Evolutionary conservation across 2,329 filamentous ascomycete genomes (phyloP).

Genomic region (Pyrenochaeta sp.): DNA sequence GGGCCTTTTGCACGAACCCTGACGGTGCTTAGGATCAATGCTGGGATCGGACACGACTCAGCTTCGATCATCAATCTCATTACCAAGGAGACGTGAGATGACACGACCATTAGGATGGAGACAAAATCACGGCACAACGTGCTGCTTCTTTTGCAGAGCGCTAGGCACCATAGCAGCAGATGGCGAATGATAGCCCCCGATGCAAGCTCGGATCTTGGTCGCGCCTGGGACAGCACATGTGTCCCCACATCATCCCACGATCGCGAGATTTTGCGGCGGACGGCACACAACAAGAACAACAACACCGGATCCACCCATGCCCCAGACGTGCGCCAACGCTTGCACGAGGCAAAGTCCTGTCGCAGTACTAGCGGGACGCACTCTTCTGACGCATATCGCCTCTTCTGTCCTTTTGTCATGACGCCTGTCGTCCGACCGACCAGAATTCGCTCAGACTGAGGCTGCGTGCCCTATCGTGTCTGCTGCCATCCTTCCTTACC

Average conservation of each 20-base stretch:
- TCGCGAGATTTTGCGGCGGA: slow-evolving; percentile 8
- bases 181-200: background rate
- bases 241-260: slow-evolving; percentile 22
- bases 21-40: too few species aligned
- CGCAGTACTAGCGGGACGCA: slow-evolving; percentile 7
- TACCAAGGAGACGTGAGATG: background rate
- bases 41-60: background rate
- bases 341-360: slow-evolving; percentile 17
- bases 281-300: slow-evolving; percentile 5
- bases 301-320: slow-evolving; percentile 18
- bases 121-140: background rate
- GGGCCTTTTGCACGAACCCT: too few species aligned
- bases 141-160: background rate
- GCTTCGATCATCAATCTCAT: background rate
- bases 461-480: background rate
- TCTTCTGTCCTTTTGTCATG: slow-evolving; percentile 11
- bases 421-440: slow-evolving; percentile 5
- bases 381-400: slow-evolving; percentile 7
- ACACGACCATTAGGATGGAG: background rate
- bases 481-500: slow-evolving; percentile 1
- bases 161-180: background rate
- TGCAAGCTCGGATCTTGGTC: background rate
- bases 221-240: slow-evolving; percentile 1
- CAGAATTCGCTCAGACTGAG: slow-evolving; percentile 2
- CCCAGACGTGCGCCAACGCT: slow-evolving; percentile 11